Evolutionary conservation across 768 basidiomycete genomes (phyloP), one percentile per base, ranked within the genome.

Genomic region (Myochromella boudieri): DNA sequence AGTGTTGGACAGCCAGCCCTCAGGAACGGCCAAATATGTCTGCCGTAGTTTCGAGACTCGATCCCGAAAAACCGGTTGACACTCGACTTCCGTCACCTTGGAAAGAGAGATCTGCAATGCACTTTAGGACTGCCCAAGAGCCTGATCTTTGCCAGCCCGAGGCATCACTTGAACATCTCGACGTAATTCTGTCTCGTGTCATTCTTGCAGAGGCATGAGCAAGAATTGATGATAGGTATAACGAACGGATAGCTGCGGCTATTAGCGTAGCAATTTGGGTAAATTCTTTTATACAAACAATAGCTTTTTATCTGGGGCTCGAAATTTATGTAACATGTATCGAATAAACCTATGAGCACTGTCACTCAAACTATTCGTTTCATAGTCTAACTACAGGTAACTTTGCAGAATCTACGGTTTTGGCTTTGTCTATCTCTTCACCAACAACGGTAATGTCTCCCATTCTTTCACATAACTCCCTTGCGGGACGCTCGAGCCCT

Each of bases 401-500:
- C 12, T 18, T 20, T 4, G 42, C 41, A 21, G 41, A 25, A 11
- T 24, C 15, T 21, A 34, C 18, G 9, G 24, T 18, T 8, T 8
- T 26, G n/a, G 42, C 42, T 17, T 24, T 44, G 39, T 59, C 55
- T 9, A 49, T 24, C 37, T 59, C 58, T n/a, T 33, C 41, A 9
- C 51, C 49, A 20, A 37, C 29, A 15, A 52, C 37, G 4, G 49
- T 32, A 12, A 56, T 32, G 32, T 59, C 55, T 15, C 41, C 12
- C 52, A 59, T 59, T n/a, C 20, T 49, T 42, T 59, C 52, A 8
- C 52, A 49, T 10, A 59, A 27, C 20, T 46, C 48, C 29, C 55
- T 45, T 12, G 48, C 56, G 26, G 49, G 39, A 25, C 12, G 37
- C 26, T 55, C 55, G 20, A 54, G 33, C 34, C 32, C 43, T 24